Evolutionary conservation across 2,329 filamentous ascomycete species (phyloP), one percentile per base, ranked within the genome.

Genomic region (Onygena corvina): DNA sequence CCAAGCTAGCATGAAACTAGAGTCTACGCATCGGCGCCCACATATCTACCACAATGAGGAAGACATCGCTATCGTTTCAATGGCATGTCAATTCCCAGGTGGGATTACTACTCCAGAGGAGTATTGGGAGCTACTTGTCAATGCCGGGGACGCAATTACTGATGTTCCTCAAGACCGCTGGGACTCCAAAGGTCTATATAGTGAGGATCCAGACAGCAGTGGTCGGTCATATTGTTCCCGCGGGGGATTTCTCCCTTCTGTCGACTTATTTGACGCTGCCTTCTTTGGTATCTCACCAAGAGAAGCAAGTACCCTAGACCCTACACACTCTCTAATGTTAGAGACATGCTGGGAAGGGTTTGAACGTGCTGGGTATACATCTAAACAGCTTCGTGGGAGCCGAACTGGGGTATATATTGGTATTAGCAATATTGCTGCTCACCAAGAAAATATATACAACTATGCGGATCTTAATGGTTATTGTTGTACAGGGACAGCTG

Each of bases 311-410:
- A 8, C 8, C 61, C 87, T 83, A 1, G 85, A 90, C 61, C 86
- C 86, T 0, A 86, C 86, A 76, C 84, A 87, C 62, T 76, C 85
- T 57, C 73, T 89, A 56, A 82, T 83, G 2, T 68, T 92, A 20
- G 77, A 81, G 6, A 88, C 84, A 2, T 83, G 84, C 0, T 90
- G 87, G 57, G 85, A 90, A 61, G 85, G 86, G 0, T 72, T 92
- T 44, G 86, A 92, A 63, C 85, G 85, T 79, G 81, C 81, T 29
- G 85, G 85, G 34, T 31, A n/a, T 31, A 7, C 7, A 7, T 31
- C 30, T 31, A 31, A 31, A 31, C 30, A 31, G n/a, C 8, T 7
- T 31, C 20, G 45, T 16, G 16, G 25, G 16, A 47, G 18, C 12
- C 8, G 30, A 14, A 48, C 51, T 40, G 8, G 18, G 33, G 6